Evolutionary conservation across 2,329 filamentous ascomycete genomes (phyloP).

Genomic region (Fusarium pseudoanthophilum): DNA sequence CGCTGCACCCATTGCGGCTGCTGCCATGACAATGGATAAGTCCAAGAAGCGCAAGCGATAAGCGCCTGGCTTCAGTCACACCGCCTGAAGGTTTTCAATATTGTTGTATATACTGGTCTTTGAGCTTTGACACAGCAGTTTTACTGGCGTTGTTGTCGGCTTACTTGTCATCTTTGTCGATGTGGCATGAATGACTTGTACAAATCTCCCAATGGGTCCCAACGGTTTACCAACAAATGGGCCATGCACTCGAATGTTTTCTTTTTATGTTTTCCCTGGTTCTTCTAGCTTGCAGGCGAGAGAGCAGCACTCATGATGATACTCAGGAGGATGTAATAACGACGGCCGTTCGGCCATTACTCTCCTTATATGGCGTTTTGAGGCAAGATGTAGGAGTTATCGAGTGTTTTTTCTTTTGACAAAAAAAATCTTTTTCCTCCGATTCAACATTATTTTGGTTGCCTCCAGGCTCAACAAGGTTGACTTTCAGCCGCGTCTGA

Average conservation of each 20-base stretch:
- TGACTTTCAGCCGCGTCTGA: neutral
- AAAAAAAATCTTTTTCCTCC: slow-evolving; percentile 8
- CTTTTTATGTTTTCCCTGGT: slow-evolving; percentile 21
- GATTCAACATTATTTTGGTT: slow-evolving; percentile 22
- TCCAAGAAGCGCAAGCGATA: slow-evolving; percentile 72
- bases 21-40: slow-evolving; percentile 59
- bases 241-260: slow-evolving; percentile 13
- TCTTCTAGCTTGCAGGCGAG: slow-evolving; percentile 38
- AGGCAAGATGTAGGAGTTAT: slow-evolving; percentile 46
- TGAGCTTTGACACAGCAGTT: slow-evolving; percentile 16
- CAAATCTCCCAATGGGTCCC: slow-evolving; percentile 15
- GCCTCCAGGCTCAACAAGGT: slow-evolving; percentile 3
- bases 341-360: slow-evolving; percentile 53
- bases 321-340: slow-evolving; percentile 52
- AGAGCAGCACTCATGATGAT: slow-evolving; percentile 45
- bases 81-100: slow-evolving; percentile 3
- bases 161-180: slow-evolving; percentile 18
- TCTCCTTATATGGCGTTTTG: slow-evolving; percentile 52
- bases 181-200: slow-evolving; percentile 22
- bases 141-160: slow-evolving; percentile 24
- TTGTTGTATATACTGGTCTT: slow-evolving; percentile 26
- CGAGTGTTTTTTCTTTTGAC: slow-evolving; percentile 29
- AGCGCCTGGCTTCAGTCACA: neutral
- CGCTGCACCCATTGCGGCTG: slow-evolving; percentile 56
- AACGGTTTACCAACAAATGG: slow-evolving; percentile 7